phyloP scores from a whole-genome alignment of 2,329 filamentous ascomycete species.

The Ophiostoma quercus region DNA sequence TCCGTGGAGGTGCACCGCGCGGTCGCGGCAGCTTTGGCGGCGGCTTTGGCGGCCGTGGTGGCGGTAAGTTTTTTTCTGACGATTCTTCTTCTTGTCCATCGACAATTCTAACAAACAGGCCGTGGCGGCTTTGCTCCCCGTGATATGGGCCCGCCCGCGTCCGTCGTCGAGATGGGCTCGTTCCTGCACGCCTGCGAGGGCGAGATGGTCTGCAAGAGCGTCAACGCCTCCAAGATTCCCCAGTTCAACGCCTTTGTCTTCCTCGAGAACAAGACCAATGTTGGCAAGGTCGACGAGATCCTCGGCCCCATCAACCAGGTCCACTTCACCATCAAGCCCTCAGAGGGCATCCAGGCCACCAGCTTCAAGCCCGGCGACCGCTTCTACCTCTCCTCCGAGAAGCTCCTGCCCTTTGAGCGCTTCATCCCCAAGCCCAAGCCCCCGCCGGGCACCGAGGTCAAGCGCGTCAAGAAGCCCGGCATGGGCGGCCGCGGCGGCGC shows the following conservation, averaged over 20 bases:
- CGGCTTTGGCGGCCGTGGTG: slow-evolving; percentile 47
- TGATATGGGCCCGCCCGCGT: slow-evolving; percentile 58
- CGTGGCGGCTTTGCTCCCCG: slow-evolving; percentile 56
- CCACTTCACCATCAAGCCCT: slow-evolving; percentile 96
- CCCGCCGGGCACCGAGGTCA: slow-evolving; percentile 56
- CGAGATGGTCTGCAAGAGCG: slow-evolving; percentile 94
- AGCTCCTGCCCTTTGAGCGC: slow-evolving; percentile 88
- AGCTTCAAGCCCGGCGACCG: slow-evolving; percentile 97
- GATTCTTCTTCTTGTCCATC: neutral
- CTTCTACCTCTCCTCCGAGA: slow-evolving; percentile 93
- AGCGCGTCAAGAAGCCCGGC: slow-evolving; percentile 56
- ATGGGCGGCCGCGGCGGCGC: slow-evolving; percentile 32
- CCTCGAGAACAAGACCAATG: slow-evolving; percentile 92
- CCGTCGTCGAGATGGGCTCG: slow-evolving; percentile 77
- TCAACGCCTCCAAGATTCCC: slow-evolving; percentile 82
- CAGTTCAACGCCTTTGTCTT: slow-evolving; percentile 99
- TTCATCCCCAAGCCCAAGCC: slow-evolving; percentile 94
- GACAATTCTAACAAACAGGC: slow-evolving; percentile 31
- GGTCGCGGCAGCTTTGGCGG: slow-evolving; percentile 45
- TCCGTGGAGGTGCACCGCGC: slow-evolving; percentile 46
- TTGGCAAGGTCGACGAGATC: slow-evolving; percentile 98
- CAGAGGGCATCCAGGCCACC: slow-evolving; percentile 89
- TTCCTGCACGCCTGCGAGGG: slow-evolving; percentile 95
- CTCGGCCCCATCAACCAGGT: slow-evolving; percentile 96
- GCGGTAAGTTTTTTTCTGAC: slow-evolving; percentile 37